These are phyloP conservation scores for Bombardia bombarda DNA, from an alignment of 495 filamentous ascomycete species.

Conservation along the genomic window DNA sequence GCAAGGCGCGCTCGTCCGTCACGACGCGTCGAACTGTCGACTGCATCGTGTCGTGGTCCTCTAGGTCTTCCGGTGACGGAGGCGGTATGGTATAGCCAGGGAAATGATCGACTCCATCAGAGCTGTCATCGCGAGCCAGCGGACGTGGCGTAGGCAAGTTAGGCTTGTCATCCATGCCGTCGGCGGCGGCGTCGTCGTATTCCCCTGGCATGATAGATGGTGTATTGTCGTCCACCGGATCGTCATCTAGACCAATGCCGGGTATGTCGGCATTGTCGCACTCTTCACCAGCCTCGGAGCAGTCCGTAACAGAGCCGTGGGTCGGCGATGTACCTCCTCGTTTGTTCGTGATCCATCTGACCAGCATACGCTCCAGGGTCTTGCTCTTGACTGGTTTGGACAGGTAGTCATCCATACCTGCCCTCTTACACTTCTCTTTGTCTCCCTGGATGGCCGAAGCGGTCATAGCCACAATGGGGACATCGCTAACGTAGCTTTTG, in stretches of 20 bases:
- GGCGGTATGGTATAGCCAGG: slow-evolving; percentile 2
- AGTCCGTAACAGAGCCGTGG: slow-evolving; percentile 9
- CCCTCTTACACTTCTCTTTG: slow-evolving; percentile 63
- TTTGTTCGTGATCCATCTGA: slow-evolving; percentile 40
- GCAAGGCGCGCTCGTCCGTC: slow-evolving; percentile 21
- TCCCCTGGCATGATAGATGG: slow-evolving; percentile 1
- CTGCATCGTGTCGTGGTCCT: slow-evolving; percentile 8
- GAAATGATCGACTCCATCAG: slow-evolving; percentile 2
- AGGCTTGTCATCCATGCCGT: not conserved
- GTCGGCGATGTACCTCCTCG: slow-evolving; percentile 5
- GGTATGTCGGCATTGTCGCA: slow-evolving; percentile 25
- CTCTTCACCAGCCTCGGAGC: slow-evolving; percentile 22
- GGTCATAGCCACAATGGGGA: slow-evolving; percentile 77
- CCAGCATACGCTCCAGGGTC: slow-evolving; percentile 63
- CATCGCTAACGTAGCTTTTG: slow-evolving; percentile 39
- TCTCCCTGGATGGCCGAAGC: slow-evolving; percentile 77
- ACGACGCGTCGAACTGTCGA: slow-evolving; percentile 15
- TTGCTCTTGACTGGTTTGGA: slow-evolving; percentile 66
- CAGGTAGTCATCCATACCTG: slow-evolving; percentile 82
- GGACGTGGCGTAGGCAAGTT: slow-evolving; percentile 22
- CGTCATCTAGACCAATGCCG: slow-evolving; percentile 10
- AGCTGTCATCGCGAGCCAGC: not conserved
- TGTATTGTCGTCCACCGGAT: not conserved
- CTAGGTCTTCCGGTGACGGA: not conserved
- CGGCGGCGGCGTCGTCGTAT: slow-evolving; percentile 1